Conservation (phyloP, 352 stramenopile species). For the Globisporangium cederbergense region DNA sequence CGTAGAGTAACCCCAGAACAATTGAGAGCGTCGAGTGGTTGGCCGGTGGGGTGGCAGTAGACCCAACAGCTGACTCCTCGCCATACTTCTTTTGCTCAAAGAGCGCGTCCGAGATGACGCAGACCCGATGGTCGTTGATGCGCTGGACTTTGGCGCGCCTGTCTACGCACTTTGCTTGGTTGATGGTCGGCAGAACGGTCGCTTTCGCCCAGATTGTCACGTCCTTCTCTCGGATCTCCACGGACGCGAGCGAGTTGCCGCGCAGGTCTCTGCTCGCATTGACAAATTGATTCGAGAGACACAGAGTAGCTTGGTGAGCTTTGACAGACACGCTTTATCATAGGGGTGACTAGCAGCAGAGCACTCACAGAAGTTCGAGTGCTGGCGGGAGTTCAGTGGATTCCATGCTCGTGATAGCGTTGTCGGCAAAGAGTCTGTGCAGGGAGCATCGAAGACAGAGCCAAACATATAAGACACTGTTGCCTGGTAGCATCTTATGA, state of each 20-base stretch:
- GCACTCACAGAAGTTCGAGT: conserved; percentile 12
- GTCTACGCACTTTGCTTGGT: conserved; percentile 2
- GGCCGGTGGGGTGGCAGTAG: not conserved
- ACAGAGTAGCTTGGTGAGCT: no score
- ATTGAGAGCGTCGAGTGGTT: not conserved
- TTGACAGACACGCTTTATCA: not conserved
- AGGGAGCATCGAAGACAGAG: not conserved
- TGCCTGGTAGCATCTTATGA: no score
- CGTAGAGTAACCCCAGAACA: not conserved
- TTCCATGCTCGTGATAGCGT: conserved; percentile 16
- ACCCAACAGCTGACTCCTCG: not conserved
- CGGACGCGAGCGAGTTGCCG: conserved; percentile 11
- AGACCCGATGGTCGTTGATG: conserved; percentile 13
- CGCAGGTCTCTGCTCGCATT: conserved; percentile 3
- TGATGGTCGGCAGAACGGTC: not conserved
- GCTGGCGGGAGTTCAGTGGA: not conserved
- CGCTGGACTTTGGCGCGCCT: not conserved
- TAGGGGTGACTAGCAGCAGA: not conserved
- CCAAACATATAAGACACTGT: not conserved
- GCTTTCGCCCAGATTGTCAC: not conserved
- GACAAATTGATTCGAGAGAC: not conserved
- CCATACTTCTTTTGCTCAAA: conserved; percentile 14
- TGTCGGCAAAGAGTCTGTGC: conserved; percentile 7
- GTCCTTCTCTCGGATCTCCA: conserved; percentile 19
- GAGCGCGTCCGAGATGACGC: conserved; percentile 15